Evolutionary conservation across 306 rosid genomes (phyloP), one percentile per base, ranked within the genome.

Genomic region (Comarum palustre): DNA sequence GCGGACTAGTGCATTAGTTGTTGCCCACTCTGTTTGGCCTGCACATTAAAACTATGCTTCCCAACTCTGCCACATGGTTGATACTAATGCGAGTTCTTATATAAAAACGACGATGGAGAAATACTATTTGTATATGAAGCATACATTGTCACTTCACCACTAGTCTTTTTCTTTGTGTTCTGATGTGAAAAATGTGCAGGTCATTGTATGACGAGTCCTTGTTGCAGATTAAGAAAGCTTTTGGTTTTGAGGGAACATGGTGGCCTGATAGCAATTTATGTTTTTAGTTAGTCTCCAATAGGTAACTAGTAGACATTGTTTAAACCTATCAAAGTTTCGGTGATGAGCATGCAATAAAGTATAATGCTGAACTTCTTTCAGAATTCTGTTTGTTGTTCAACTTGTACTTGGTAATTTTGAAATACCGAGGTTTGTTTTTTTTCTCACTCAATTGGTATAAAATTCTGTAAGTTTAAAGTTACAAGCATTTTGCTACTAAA

Each of bases 21-120:
- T 25, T 25, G 14, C 67, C 75, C 75, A 58, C 75, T 58, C 55
- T 72, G 52, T 72, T 38, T 38, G 69, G 69, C 20, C 15, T 55
- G 51, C 66, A 8, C 25, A 55, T 71, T 71, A 38, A 39, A 38
- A 14, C 20, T 15, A n/a, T 58, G 75, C 24, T 25, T 22, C 55
- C 67, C 55, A 27, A 57, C 27, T 27, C 55, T 43, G 24, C 6
- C 8, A 15, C 42, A 9, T 15, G 1, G 17, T 5, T 9, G 45
- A 39, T 16, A 25, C 8, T 7, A 50, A 69, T 69, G 47, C 32
- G 12, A 29, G 36, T 69, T 58, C 72, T 4, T 4, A 68, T 10
- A 29, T 69, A 16, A 12, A 27, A 63, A 36, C 24, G 46, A 32
- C 25, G 36, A 34, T 16, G 68, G 68, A 34, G 46, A n/a, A 6